Evolutionary conservation across 1,284 basidiomycete genomes (phyloP).

Genomic region (Trametes pubescens): DNA sequence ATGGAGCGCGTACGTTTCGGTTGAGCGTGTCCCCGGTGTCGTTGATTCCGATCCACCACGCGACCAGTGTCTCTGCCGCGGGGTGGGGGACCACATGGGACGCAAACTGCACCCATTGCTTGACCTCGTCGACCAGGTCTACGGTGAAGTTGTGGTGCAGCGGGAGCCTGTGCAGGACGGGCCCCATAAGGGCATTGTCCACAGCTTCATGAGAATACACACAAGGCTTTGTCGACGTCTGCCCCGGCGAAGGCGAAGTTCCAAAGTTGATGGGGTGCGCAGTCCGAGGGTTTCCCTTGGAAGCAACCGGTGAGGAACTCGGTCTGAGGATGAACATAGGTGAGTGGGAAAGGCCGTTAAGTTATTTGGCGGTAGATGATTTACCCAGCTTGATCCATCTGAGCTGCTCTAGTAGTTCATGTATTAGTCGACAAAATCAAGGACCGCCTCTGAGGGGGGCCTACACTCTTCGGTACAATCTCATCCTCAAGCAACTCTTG

Average conservation of each 20-base stretch:
- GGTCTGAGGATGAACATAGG: conserved; percentile 42
- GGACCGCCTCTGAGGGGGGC: conserved; percentile 10
- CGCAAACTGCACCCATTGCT: conserved; percentile 56
- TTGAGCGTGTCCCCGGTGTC: conserved; percentile 60
- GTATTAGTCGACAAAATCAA: neutral
- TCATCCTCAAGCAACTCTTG: conserved; percentile 51
- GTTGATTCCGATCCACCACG: conserved; percentile 69
- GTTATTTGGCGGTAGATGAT: neutral
- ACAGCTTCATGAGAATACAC: conserved; percentile 22
- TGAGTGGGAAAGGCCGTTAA: neutral
- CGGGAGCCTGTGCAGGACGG: conserved; percentile 38
- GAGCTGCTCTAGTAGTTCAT: conserved; percentile 54
- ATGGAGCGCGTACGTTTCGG: conserved; percentile 46
- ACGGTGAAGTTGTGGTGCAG: conserved; percentile 55
- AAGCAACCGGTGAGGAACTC: conserved; percentile 62
- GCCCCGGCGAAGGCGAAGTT: conserved; percentile 66
- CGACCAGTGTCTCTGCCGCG: conserved; percentile 51
- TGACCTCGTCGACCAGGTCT: conserved; percentile 58
- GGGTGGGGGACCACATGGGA: conserved; percentile 55
- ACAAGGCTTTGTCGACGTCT: conserved; percentile 58
- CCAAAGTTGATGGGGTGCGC: conserved; percentile 58
- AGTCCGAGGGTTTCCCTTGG: conserved; percentile 51
- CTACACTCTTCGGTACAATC: conserved; percentile 56
- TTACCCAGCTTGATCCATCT: conserved; percentile 61
- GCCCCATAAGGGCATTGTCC: neutral